phyloP scores from a whole-genome alignment of 805 yeast species.

The Starmerella sirachaensis region DNA sequence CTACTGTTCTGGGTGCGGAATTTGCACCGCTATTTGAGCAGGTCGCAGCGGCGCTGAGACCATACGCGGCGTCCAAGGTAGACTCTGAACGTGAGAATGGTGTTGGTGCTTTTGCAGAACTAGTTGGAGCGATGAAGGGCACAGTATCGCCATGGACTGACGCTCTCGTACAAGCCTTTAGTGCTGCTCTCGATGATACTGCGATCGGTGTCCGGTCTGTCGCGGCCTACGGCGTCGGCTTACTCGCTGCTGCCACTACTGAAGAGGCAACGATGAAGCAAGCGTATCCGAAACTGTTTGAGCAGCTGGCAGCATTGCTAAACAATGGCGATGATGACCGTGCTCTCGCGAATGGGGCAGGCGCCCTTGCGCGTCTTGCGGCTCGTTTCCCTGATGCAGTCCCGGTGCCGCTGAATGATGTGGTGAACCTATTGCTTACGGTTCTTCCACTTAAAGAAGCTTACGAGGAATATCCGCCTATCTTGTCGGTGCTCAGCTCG shows the following conservation, averaged over 20 bases:
- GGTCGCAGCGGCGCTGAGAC: constrained; percentile 45
- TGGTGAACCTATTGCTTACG: constrained; percentile 58
- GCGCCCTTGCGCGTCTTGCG: constrained; percentile 90
- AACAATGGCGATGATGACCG: constrained; percentile 67
- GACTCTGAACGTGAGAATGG: constrained; percentile 69
- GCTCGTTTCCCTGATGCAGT: constrained; percentile 50
- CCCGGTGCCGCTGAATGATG: constrained; percentile 59
- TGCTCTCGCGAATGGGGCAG: constrained; percentile 87
- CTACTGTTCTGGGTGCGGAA: constrained; percentile 66
- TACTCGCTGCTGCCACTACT: constrained; percentile 44
- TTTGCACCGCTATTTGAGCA: constrained; percentile 69
- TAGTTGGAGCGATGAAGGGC: constrained; percentile 59
- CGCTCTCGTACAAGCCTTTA: constrained; percentile 53
- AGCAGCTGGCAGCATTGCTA: constrained; percentile 56
- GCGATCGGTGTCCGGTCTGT: constrained; percentile 76
- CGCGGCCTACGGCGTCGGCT: constrained; percentile 92
- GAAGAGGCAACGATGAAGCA: constrained; percentile 46
- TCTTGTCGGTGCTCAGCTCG: constrained; percentile 59
- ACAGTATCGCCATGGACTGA: constrained; percentile 50
- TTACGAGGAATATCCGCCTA: constrained; percentile 85
- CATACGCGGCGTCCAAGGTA: constrained; percentile 38
- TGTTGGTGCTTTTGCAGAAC: constrained; percentile 84
- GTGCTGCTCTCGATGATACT: constrained; percentile 57
- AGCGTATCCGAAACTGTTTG: constrained; percentile 56
- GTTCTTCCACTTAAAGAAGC: constrained; percentile 83